Percentiles rank a stretch among this genome's conserved stretches.
Evolutionary conservation across 352 stramenopile genomes (phyloP).

Genomic region (Globisporangium lucens): DNA sequence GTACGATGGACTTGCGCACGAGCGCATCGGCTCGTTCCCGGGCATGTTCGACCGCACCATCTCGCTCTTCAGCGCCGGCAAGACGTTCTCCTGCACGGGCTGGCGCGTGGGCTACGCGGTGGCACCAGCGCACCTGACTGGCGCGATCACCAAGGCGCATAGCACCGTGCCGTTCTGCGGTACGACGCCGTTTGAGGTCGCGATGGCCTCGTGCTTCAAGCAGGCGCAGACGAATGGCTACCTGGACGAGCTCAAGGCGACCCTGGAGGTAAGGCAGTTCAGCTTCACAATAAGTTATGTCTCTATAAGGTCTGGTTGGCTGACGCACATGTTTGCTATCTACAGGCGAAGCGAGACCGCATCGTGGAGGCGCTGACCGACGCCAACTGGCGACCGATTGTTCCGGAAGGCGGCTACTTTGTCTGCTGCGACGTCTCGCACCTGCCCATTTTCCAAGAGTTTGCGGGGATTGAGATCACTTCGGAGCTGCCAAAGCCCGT

Average conservation of each 20-base stretch:
- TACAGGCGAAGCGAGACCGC: constrained; percentile 78
- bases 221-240: constrained; percentile 88
- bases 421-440: constrained; percentile 85
- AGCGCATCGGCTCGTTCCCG: constrained; percentile 73
- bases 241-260: constrained; percentile 64
- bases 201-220: constrained; percentile 85
- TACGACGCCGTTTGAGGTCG: constrained; percentile 93
- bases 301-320: not conserved
- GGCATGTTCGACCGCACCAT: constrained; percentile 88
- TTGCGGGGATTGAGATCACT: constrained; percentile 48
- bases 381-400: constrained; percentile 87
- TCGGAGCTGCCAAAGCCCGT: constrained; percentile 59
- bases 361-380: constrained; percentile 79
- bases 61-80: constrained; percentile 92
- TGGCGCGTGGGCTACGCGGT: constrained; percentile 90
- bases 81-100: constrained; percentile 93
- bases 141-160: constrained; percentile 74
- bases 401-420: constrained; percentile 95
- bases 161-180: constrained; percentile 92
- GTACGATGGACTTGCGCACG: constrained; percentile 70
- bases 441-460: constrained; percentile 72
- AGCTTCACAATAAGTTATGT: constrained; percentile 5
- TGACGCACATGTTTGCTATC: not conserved
- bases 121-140: constrained; percentile 46
- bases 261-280: constrained; percentile 44